Conservation (phyloP, 2,329 filamentous ascomycete species). For the Monilinia fructigena region DNA sequence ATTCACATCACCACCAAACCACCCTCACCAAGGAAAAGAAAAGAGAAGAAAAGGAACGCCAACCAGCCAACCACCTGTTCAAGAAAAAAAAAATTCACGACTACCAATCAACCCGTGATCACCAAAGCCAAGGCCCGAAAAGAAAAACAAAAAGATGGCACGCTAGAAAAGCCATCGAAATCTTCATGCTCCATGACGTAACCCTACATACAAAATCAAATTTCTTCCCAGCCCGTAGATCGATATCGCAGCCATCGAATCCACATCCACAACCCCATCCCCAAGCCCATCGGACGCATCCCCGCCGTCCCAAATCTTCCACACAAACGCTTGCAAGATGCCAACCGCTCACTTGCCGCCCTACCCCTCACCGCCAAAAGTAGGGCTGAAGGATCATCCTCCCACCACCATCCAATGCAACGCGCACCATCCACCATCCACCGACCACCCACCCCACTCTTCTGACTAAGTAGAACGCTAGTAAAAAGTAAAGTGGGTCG, state of each 20-base stretch:
- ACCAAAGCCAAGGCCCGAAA: background rate
- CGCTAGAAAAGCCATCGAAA: background rate
- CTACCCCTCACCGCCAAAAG: background rate
- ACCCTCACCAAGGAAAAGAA: too few species aligned
- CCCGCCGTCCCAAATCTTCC: too few species aligned
- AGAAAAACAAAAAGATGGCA: background rate
- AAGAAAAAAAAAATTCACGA: too few species aligned
- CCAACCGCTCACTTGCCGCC: background rate
- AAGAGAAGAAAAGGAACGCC: too few species aligned
- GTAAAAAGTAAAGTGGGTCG: too few species aligned
- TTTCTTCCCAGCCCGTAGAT: too few species aligned
- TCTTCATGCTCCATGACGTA: background rate
- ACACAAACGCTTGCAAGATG: too few species aligned
- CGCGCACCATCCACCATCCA: background rate
- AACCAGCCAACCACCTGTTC: too few species aligned
- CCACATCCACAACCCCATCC: background rate
- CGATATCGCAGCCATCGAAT: too few species aligned
- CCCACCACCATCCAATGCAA: background rate
- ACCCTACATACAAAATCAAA: background rate
- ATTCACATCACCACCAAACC: too few species aligned
- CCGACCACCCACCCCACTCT: background rate
- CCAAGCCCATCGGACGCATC: background rate
- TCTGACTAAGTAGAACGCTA: background rate
- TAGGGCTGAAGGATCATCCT: background rate
- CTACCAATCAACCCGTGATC: too few species aligned